Conservation (phyloP, 371 early-diverging fungal genomes). For the Coemansia sp. region DNA sequence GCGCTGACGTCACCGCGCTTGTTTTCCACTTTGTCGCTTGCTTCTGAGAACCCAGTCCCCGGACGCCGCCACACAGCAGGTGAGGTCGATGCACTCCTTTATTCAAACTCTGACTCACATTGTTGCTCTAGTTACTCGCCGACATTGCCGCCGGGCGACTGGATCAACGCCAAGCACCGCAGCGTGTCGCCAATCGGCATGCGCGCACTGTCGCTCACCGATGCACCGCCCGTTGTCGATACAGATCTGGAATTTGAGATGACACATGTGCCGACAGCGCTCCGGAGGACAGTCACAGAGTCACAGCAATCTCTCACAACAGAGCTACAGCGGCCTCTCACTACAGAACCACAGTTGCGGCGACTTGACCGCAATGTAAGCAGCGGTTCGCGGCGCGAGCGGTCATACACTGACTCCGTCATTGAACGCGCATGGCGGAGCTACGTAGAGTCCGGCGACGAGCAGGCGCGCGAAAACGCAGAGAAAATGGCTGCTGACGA, state of each 20-base stretch:
- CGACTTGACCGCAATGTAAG: constrained; percentile 18
- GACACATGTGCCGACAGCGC: not conserved
- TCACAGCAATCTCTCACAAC: not conserved
- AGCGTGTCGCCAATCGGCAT: constrained; percentile 37
- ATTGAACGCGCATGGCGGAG: constrained; percentile 44
- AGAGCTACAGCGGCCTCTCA: not conserved
- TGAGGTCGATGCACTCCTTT: constrained; percentile 23
- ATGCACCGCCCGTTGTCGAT: not conserved
- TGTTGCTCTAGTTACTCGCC: not conserved
- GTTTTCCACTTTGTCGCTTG: not conserved
- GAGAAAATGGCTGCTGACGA: constrained; percentile 20
- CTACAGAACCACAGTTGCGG: not conserved
- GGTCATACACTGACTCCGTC: constrained; percentile 42
- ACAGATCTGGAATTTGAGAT: not conserved
- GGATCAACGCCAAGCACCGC: constrained; percentile 19
- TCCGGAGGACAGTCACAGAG: not conserved
- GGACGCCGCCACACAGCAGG: constrained; percentile 42
- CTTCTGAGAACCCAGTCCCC: not conserved
- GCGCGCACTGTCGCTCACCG: constrained; percentile 13
- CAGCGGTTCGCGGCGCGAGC: constrained; percentile 39
- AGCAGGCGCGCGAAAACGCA: constrained; percentile 12
- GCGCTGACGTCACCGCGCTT: not conserved
- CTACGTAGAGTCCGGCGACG: constrained; percentile 31
- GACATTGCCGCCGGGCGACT: not conserved
- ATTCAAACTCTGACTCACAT: not conserved